phyloP scores from a whole-genome alignment of 2,329 filamentous ascomycete species.

The Aspergillus texensis region DNA sequence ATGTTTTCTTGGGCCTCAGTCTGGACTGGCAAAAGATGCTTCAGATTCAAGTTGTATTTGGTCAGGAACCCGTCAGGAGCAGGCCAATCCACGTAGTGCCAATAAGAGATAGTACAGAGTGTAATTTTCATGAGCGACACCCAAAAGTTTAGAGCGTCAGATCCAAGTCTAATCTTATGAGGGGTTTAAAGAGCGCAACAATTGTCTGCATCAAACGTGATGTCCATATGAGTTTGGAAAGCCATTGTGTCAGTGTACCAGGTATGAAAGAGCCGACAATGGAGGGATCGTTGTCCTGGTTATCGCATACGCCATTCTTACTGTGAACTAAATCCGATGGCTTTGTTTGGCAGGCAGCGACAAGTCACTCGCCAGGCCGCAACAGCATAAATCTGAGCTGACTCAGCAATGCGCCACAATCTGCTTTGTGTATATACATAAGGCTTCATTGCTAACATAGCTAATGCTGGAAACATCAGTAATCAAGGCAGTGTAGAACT shows the following conservation, averaged over 20 bases:
- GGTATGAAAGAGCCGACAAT: not conserved
- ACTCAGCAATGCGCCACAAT: not conserved
- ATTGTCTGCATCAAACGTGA: not conserved
- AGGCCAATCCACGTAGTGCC: not conserved
- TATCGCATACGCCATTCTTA: not conserved
- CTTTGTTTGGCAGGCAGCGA: constrained; percentile 2
- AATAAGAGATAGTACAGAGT: not conserved
- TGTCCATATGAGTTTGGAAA: not conserved
- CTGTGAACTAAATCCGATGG: not conserved
- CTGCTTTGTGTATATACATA: not conserved
- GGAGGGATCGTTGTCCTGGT: not conserved
- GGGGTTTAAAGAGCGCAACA: not conserved
- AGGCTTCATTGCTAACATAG: not conserved
- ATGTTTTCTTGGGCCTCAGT: not conserved
- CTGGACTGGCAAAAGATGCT: not conserved
- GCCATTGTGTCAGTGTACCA: not conserved
- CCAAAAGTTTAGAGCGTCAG: not conserved
- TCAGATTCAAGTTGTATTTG: not conserved
- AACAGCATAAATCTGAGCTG: not conserved
- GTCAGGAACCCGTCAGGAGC: not conserved
- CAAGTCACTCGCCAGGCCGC: not conserved
- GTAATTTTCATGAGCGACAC: not conserved
- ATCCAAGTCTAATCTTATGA: not conserved
- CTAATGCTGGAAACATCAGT: not conserved
- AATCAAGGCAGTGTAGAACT: not conserved